Base-by-base conservation (phyloP, 768 basidiomycete species). In the Collybia nuda region DNA sequence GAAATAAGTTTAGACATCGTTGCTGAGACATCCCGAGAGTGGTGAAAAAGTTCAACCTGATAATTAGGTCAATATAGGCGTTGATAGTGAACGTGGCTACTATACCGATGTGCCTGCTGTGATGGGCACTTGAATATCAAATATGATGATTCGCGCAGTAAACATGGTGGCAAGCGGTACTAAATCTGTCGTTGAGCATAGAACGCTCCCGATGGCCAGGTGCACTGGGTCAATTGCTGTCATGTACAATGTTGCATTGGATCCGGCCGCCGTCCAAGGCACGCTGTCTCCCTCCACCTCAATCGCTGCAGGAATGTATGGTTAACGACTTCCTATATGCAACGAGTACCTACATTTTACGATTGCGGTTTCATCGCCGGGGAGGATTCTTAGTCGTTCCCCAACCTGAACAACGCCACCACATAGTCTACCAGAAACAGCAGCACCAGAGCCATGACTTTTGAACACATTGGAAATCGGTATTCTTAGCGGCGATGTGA, bases 401-500 rank as follows among this genome's bases (percentile, higher is more conserved):
- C 97, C 96, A 2, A 94, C 88, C 67, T 98, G 95, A 3, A 98
- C 79, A 32, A 98, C 75, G 5, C 97, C 97, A 38, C 87, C 84
- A 59, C 86, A 90, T 39, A 98, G 71, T 44, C 94, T 74, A 15
- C 97, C 97, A 19, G 86, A 81, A 0, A 98, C 83, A 0, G 85
- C 89, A 4, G 81, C 82, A 2, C 88, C 82, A 2, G 90, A 83
- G 14, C 86, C 82, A 61, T 88, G 86, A 3, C 90, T 89, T 67
- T 87, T 95, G 77, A 96, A 98, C 3, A 98, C 91, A 64, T 99
- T 98, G 11, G 93, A 89, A 18, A 98, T 81, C 0, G 97, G 97
- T 40, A 98, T 76, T 32, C 97, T 82, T 19, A 96, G 67, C 0
- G 95, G 86, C 0, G 83, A 77, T 2, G 77, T 74, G 41, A 95